Evolutionary conservation across 2,329 filamentous ascomycete species (phyloP).

Genomic region (Monosporascus sp.): DNA sequence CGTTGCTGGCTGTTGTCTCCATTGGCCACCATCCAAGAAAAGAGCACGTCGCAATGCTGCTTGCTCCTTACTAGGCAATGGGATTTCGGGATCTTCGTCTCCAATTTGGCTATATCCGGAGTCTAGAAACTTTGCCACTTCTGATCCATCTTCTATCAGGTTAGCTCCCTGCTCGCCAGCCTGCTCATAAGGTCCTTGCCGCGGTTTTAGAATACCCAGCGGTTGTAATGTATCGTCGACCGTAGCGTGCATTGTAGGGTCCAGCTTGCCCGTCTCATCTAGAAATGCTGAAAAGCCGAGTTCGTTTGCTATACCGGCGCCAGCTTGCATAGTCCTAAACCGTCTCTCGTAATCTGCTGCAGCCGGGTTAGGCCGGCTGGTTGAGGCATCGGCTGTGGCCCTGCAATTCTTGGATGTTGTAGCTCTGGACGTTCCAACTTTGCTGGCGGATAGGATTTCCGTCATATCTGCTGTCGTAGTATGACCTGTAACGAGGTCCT

Average conservation of each 20-base stretch:
- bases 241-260: slow-evolving; percentile 1
- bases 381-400: slow-evolving; percentile 14
- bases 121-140: slow-evolving; percentile 22
- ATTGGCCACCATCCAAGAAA: slow-evolving; percentile 13
- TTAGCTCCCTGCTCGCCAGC: neutral
- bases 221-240: neutral
- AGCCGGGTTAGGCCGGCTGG: slow-evolving; percentile 3
- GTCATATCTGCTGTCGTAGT: slow-evolving; percentile 3
- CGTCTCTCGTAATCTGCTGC: slow-evolving; percentile 3
- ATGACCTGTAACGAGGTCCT: slow-evolving; percentile 6
- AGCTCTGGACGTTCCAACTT: slow-evolving; percentile 15
- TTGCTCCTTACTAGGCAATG: slow-evolving; percentile 14
- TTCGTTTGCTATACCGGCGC: slow-evolving; percentile 26
- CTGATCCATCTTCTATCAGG: slow-evolving; percentile 18
- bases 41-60: slow-evolving; percentile 17
- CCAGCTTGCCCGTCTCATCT: slow-evolving; percentile 18
- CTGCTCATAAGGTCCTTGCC: neutral
- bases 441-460: slow-evolving; percentile 10
- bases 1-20: neutral
- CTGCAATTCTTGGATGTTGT: neutral
- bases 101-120: slow-evolving; percentile 14
- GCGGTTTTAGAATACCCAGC: neutral
- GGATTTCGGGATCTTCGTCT: slow-evolving; percentile 9
- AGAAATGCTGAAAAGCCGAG: slow-evolving; percentile 33
- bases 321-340: slow-evolving; percentile 23